These are phyloP conservation scores for Backusella macrospora DNA, from an alignment of 192 early-diverging fungal genomes.

Conservation along the genomic window DNA sequence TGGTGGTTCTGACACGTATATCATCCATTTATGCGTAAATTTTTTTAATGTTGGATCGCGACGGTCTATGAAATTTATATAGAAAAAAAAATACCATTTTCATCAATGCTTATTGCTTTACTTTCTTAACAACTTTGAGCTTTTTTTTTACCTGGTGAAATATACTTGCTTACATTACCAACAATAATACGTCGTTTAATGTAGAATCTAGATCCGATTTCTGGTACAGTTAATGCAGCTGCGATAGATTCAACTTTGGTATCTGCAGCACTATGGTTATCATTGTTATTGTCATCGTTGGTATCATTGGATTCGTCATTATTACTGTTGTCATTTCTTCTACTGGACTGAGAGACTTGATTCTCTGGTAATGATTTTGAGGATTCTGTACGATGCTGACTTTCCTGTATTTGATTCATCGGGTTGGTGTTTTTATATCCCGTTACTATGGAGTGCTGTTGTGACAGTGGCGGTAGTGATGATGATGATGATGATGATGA, in stretches of 20 bases:
- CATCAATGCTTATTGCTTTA: neutral
- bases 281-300: neutral
- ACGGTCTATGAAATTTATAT: slow-evolving; percentile 37
- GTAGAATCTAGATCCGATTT: slow-evolving; percentile 72
- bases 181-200: slow-evolving; percentile 66
- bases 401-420: neutral
- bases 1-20: slow-evolving; percentile 74
- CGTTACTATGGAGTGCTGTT: neutral
- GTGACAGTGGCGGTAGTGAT: neutral
- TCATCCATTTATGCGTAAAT: slow-evolving; percentile 89
- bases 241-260: slow-evolving; percentile 30
- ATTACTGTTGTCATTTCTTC: neutral
- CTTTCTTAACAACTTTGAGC: neutral
- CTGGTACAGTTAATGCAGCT: slow-evolving; percentile 30
- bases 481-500: too few relatives aligned
- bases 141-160: slow-evolving; percentile 47
- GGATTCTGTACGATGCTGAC: neutral
- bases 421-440: neutral
- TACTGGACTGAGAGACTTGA: neutral
- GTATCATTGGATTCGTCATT: neutral
- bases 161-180: slow-evolving; percentile 77
- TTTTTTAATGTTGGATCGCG: slow-evolving; percentile 56
- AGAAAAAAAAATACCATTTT: neutral
- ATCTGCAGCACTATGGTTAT: neutral
- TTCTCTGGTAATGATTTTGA: slow-evolving; percentile 22